Base-by-base conservation (phyloP, 371 early-diverging fungal species). In the Entomophthora muscae region DNA sequence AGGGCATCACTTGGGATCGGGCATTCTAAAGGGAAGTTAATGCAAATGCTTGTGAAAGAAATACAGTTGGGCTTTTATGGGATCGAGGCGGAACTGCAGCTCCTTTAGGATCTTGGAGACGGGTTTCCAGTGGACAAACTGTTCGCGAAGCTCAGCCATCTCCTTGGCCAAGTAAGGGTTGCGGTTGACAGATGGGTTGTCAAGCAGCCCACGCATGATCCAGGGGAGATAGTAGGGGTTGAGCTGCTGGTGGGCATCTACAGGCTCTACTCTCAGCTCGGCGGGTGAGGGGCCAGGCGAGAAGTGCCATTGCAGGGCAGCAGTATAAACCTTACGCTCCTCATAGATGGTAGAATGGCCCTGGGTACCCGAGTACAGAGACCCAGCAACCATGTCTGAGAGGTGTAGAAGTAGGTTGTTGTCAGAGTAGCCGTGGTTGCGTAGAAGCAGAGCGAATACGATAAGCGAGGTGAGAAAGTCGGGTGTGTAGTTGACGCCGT, bases 341-440 rank as follows among this genome's bases (percentile, higher is more conserved):
- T 89, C 91, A 63, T 95, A 95, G 22, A 94, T 75, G 1, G 91
- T 85, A 1, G 90, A 91, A 70, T 95, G 96, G 1, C 93, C 96
- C 32, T 82, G 83, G 31, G 88, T 88, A 42, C 84, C 81, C 12
- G 83, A 74, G 72, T 87, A 89, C 28, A 94, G 65, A 56, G 84
- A 85, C 12, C 95, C 95, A 2, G 86, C 89, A 27, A 95, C 70
- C 2, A 83, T 82, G 62, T 90, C 90, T 59, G 86, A 85, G 13
- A 95, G 74, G 61, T 93, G 83, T 2, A 88, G 82, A 13, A 92
- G 65, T 52, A 95, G 72, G 1, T 86, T 91, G 69, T 88, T 84
- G 68, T 94, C 96, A 1, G 79, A 78, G 3, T 92, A 68, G 1
- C 91, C 93, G 21, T 77, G 72, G 67, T 95, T 95, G 54, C 91